phyloP scores from a whole-genome alignment of 2,329 filamentous ascomycete species.

The Nigrospora osmanthi region DNA sequence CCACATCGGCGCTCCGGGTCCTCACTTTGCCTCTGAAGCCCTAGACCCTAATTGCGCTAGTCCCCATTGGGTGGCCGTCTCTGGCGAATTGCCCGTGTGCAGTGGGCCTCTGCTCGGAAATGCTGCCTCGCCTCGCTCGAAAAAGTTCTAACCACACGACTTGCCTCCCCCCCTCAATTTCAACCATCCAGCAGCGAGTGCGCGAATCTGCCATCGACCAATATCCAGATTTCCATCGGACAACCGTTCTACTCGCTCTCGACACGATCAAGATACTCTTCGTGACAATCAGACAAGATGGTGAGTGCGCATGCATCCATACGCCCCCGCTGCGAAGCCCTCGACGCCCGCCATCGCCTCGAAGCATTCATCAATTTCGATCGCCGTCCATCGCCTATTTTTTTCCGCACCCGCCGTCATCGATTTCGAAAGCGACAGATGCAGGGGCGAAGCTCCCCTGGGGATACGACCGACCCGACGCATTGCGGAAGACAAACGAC shows the following conservation, averaged over 20 bases:
- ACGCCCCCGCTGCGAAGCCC: too few species aligned
- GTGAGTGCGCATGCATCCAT: constrained; percentile 37
- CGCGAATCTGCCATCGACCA: constrained; percentile 39
- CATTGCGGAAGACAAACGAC: neutral
- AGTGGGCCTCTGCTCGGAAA: constrained; percentile 1
- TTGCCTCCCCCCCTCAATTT: constrained; percentile 26
- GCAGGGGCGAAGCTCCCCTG: too few species aligned
- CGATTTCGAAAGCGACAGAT: too few species aligned
- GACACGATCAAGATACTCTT: constrained; percentile 27
- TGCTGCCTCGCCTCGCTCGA: constrained; percentile 10
- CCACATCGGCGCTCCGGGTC: neutral
- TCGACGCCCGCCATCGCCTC: too few species aligned
- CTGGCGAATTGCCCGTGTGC: constrained; percentile 2
- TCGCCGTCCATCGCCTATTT: too few species aligned
- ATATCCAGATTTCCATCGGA: constrained; percentile 44
- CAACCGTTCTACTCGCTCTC: constrained; percentile 38
- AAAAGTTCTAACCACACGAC: constrained; percentile 40
- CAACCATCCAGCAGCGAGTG: constrained; percentile 29
- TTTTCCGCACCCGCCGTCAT: too few species aligned
- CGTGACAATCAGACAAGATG: constrained; percentile 57
- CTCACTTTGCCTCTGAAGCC: constrained; percentile 1
- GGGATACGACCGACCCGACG: neutral
- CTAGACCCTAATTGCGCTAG: constrained; percentile 6
- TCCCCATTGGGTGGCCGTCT: neutral
- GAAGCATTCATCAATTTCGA: neutral